phyloP scores from a whole-genome alignment of 23 red algal species.

The Gracilaria gracilis region DNA sequence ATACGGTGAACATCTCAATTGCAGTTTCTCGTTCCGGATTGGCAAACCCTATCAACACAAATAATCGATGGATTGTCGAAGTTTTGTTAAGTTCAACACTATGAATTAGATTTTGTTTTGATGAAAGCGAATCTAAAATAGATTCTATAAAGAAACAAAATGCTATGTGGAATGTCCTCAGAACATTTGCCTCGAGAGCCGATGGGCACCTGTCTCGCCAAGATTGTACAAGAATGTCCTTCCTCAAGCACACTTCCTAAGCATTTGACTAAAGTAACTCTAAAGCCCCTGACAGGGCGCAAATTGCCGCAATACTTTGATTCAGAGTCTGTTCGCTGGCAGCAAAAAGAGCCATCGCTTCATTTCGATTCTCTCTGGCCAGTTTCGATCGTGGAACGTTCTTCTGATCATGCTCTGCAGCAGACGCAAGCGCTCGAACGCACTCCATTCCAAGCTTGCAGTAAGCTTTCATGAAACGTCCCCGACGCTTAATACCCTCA shows the following conservation, averaged over 20 bases:
- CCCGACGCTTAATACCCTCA: constrained; percentile 28
- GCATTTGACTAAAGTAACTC: neutral
- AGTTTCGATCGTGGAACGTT: constrained; percentile 41
- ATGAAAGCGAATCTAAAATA: too few species aligned
- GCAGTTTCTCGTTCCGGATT: too few species aligned
- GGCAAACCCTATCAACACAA: too few species aligned
- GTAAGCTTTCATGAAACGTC: constrained; percentile 47
- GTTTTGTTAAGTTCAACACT: too few species aligned
- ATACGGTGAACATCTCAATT: too few species aligned
- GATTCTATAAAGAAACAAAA: neutral
- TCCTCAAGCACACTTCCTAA: neutral
- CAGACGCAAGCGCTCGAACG: constrained; percentile 58
- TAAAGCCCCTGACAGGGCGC: constrained; percentile 8
- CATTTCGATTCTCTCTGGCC: constrained; percentile 32
- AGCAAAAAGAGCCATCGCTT: constrained; percentile 47
- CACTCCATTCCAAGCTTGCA: constrained; percentile 44
- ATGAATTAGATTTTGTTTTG: too few species aligned
- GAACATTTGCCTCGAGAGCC: too few species aligned
- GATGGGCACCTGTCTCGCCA: neutral
- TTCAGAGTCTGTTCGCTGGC: constrained; percentile 51
- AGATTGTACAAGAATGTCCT: neutral
- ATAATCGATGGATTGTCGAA: too few species aligned
- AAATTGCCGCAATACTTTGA: constrained; percentile 54
- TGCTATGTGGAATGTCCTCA: too few species aligned
- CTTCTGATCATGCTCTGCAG: constrained; percentile 65